phyloP scores from a whole-genome alignment of 192 early-diverging fungal species.

The Linnemannia schmuckeri region DNA sequence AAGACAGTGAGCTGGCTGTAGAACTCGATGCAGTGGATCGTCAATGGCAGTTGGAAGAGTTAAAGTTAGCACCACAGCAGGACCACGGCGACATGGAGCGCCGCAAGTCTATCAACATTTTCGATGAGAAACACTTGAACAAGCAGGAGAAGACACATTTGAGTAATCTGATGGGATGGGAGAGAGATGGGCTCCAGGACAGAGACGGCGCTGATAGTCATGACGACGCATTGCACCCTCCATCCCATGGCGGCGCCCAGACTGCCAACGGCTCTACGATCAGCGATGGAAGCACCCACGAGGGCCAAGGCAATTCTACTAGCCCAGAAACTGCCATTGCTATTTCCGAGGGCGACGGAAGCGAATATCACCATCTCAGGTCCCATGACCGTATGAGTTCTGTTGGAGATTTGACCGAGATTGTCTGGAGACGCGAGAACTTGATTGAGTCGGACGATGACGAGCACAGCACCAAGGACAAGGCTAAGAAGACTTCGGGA shows the following conservation, averaged over 20 bases:
- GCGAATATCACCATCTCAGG: slow-evolving; percentile 25
- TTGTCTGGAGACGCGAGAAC: slow-evolving; percentile 54
- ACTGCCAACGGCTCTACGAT: slow-evolving; percentile 36
- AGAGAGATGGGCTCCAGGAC: slow-evolving; percentile 40
- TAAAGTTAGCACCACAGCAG: slow-evolving; percentile 14
- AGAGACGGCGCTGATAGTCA: slow-evolving; percentile 19
- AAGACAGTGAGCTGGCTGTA: slow-evolving; percentile 83
- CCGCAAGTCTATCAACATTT: slow-evolving; percentile 32
- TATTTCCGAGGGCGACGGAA: slow-evolving; percentile 24
- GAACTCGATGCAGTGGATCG: slow-evolving; percentile 68
- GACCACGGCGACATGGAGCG: slow-evolving; percentile 12
- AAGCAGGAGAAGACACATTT: slow-evolving; percentile 35
- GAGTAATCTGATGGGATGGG: slow-evolving; percentile 46
- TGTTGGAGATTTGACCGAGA: slow-evolving; percentile 37
- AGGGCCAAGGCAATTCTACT: not conserved
- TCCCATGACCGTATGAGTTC: slow-evolving; percentile 17
- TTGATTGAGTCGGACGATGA: slow-evolving; percentile 40
- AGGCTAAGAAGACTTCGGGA: not conserved
- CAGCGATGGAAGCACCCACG: slow-evolving; percentile 14
- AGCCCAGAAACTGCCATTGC: slow-evolving; percentile 18
- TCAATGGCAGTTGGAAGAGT: slow-evolving; percentile 43
- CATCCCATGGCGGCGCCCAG: not conserved
- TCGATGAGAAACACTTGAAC: slow-evolving; percentile 37
- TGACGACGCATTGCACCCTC: not conserved
- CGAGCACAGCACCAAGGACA: slow-evolving; percentile 10